Base-by-base conservation (phyloP, 345 rosid genomes). In the Stellera chamaejasme region DNA sequence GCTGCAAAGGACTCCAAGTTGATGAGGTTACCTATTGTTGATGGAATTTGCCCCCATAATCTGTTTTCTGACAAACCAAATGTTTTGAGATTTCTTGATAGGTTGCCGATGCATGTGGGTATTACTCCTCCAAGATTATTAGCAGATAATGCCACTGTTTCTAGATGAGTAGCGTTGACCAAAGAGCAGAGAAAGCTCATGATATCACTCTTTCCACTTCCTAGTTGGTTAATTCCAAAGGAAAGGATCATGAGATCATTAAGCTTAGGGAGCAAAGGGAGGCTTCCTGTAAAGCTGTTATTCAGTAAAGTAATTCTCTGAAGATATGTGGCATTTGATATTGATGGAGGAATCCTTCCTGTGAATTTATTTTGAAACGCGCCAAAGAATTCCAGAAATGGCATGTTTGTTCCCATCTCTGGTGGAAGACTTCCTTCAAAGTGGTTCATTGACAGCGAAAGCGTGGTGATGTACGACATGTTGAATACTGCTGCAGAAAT, bases 401-500 rank as follows among this genome's bases (percentile, higher is more conserved):
- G 77, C 39, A 72, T 61, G 27, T 44, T 47, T 23, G 15, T 12
- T 11, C 74, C 65, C 14, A 72, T 0, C 45, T 41, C 12, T 0
- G 9, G n/a, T 0, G 71, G 71, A 39, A 70, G 27, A 3, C 14
- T 52, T 11, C 80, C 67, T 1, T 61, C 25, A 0, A 77, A 13
- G 13, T 27, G 19, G 41, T 76, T 69, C 2, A 0, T 0, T 0
- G 0, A 3, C 6, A 16, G 9, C 1, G 0, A 0, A 59, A 13
- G 2, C 0, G 1, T 1, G 67, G 6, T 0, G n/a, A n/a, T n/a
- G n/a, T 60, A 52, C 0, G 68, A 72, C 28, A 66, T 2, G 11
- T 66, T 69, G 16, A 10, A 52, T 2, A 72, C 2, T 1, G 72
- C 25, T 14, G 28, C 46, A 50, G 80, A 70, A 43, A 72, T 11